Evolutionary conservation across 306 rosid genomes (phyloP).

Genomic region (Medicago truncatula): MtrunA17r5.0-ANR NC_053045.1:30742001-30742500

Average conservation of each 20-base stretch:
- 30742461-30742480: slow-evolving; percentile 82
- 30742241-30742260: slow-evolving; percentile 35
- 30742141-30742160: slow-evolving; percentile 8
- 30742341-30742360: slow-evolving; percentile 80
- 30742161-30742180: slow-evolving; percentile 24
- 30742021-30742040: slow-evolving; percentile 2
- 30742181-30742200: slow-evolving; percentile 18
- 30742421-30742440: slow-evolving; percentile 23
- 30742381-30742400: slow-evolving; percentile 23
- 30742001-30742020: slow-evolving; percentile 15
- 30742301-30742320: slow-evolving; percentile 90
- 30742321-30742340: slow-evolving; percentile 84
- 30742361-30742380: slow-evolving; percentile 95
- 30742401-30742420: slow-evolving; percentile 13
- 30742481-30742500: slow-evolving; percentile 90
- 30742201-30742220: slow-evolving; percentile 19
- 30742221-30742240: slow-evolving; percentile 42
- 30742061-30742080: slow-evolving; percentile 26
- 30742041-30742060: slow-evolving; percentile 18
- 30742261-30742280: slow-evolving; percentile 46
- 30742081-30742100: no score
- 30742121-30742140: slow-evolving; percentile 12
- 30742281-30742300: slow-evolving; percentile 75
- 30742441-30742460: slow-evolving; percentile 41
- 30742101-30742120: slow-evolving; percentile 26